These are phyloP conservation scores for Metarhizium sp. DNA, from an alignment of 2,329 filamentous ascomycete species.

Conservation along the genomic window DNA sequence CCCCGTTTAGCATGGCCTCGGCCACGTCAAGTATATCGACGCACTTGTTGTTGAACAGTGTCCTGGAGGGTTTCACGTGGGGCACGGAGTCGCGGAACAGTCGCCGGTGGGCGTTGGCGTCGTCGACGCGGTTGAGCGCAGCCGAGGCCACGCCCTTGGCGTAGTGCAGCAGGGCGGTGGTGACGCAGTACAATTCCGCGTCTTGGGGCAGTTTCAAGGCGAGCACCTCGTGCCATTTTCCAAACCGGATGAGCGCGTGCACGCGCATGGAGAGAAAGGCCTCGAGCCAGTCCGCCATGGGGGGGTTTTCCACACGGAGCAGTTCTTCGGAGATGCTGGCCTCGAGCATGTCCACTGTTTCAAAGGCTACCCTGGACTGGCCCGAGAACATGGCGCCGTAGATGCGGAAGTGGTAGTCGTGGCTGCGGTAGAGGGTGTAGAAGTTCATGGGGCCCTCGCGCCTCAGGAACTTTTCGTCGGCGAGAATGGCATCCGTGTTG, in stretches of 20 bases:
- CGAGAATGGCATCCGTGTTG: slow-evolving; percentile 56
- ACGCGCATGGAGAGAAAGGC: slow-evolving; percentile 57
- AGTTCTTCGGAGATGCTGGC: slow-evolving; percentile 52
- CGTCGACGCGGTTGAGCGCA: slow-evolving; percentile 41
- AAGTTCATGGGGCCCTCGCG: slow-evolving; percentile 56
- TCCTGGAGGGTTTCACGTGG: slow-evolving; percentile 48
- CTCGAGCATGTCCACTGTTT: slow-evolving; percentile 51
- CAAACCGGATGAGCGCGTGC: slow-evolving; percentile 66
- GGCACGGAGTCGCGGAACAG: slow-evolving; percentile 42
- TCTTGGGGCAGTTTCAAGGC: slow-evolving; percentile 48
- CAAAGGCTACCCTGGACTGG: slow-evolving; percentile 50
- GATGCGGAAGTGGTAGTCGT: slow-evolving; percentile 66
- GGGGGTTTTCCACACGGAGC: slow-evolving; percentile 53
- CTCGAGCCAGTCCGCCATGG: slow-evolving; percentile 75
- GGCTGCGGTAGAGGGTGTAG: slow-evolving; percentile 67
- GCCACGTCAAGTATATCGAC: slow-evolving; percentile 53
- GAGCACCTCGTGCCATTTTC: slow-evolving; percentile 59
- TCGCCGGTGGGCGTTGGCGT: slow-evolving; percentile 42
- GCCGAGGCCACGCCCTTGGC: slow-evolving; percentile 59
- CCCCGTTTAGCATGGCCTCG: slow-evolving; percentile 61
- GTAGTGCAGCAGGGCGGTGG: slow-evolving; percentile 59
- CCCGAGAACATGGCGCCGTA: slow-evolving; percentile 74
- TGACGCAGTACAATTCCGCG: slow-evolving; percentile 53
- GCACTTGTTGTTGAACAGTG: slow-evolving; percentile 32
- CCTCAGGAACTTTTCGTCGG: slow-evolving; percentile 57